Base-by-base conservation (phyloP, 345 rosid species). In the Nasturtium officinale region DNA sequence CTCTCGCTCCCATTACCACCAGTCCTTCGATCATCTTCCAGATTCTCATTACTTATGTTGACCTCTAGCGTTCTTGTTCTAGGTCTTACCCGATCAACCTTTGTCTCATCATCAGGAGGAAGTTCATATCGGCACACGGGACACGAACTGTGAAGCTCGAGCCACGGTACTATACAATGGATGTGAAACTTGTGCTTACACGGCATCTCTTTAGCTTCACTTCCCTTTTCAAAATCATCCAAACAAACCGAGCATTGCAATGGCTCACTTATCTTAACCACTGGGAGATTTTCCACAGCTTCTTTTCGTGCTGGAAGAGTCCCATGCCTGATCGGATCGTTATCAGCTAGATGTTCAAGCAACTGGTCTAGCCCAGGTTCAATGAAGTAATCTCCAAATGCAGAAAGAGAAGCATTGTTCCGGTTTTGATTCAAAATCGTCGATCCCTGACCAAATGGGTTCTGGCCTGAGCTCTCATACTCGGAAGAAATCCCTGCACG, bases 341-440 rank as follows among this genome's bases (percentile, higher is more conserved):
- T 89, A 60, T 88, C 93, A 26, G 90, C 95, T 78, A 92, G 77
- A 76, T 92, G 98, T 61, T 90, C 96, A 85, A 92, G 72, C 76
- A 90, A 77, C 60, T 84, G 72, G 70, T 89, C 96, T 74, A 92
- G 74, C 37, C 93, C 87, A 3, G 96, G 85, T 53, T 96, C 89
- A 9, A 82, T 51, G 74, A 92, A 88, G 80, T 90, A 88, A 78
- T 90, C 89, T 11, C 90, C 91, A 43, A 87, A 73, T 5, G 92
- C 83, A 58, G 88, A 82, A n/a, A 75, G 56, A 15, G 82, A 74
- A 50, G 76, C 67, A 43, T 73, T 75, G 75, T 75, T 85, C 75
- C 52, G 88, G 69, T 48, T 64, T 28, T 72, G 75, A 42, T 67
- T 21, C 30, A 80, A 65, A 30, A 68, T 6, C n/a, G 52, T 47